Evolutionary conservation across 2,329 filamentous ascomycete genomes (phyloP).

Genomic region (Basipetospora chlamydospora): DNA sequence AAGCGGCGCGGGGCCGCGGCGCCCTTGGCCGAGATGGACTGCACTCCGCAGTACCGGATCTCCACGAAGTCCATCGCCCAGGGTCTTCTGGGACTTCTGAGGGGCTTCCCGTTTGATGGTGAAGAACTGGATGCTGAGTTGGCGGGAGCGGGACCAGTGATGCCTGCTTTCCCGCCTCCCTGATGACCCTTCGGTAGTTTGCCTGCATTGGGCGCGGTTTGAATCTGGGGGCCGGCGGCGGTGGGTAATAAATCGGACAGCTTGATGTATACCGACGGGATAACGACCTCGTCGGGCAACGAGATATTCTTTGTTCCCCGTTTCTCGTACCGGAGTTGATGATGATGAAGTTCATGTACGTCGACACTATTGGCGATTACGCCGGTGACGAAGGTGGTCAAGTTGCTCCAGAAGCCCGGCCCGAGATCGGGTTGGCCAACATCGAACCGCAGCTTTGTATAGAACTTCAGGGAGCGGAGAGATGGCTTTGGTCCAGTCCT

Average conservation of each 20-base stretch:
- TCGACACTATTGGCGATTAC: constrained; percentile 37
- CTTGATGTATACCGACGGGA: constrained; percentile 34
- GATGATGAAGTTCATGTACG: constrained; percentile 29
- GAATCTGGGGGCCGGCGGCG: constrained; percentile 2
- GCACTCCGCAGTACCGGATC: constrained; percentile 39
- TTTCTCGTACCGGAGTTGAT: constrained; percentile 23
- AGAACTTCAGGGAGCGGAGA: constrained; percentile 13
- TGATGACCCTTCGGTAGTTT: too few relatives aligned
- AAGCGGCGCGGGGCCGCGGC: constrained; percentile 12
- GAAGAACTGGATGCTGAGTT: too few relatives aligned
- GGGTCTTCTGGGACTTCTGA: constrained; percentile 11
- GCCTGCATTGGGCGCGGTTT: too few relatives aligned
- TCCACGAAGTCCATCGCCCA: constrained; percentile 48
- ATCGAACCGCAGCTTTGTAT: constrained; percentile 27
- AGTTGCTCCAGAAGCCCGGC: constrained; percentile 35
- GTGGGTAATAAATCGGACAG: constrained; percentile 29
- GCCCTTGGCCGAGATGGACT: constrained; percentile 10
- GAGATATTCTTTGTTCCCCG: constrained; percentile 19
- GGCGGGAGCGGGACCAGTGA: too few relatives aligned
- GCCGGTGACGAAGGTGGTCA: constrained; percentile 33
- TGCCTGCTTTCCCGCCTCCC: too few relatives aligned
- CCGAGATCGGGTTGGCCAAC: constrained; percentile 29
- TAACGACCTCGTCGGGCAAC: constrained; percentile 26
- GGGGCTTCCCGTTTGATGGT: too few relatives aligned
- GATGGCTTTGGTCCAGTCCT: constrained; percentile 6